phyloP scores from a whole-genome alignment of 148 eudicot species.

The Silene latifolia region DNA sequence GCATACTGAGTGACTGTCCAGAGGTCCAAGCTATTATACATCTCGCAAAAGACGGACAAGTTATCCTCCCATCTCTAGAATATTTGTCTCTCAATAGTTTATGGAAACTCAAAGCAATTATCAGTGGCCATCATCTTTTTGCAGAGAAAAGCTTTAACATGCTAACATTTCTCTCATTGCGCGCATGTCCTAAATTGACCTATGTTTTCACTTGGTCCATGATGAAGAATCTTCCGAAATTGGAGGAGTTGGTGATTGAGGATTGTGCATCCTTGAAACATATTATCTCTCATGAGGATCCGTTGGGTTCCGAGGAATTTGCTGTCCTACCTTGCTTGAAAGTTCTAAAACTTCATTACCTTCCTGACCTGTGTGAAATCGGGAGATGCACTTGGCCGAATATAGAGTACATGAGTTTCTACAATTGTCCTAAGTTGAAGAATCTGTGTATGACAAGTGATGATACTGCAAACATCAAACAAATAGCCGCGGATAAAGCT shows the following conservation, averaged over 20 bases:
- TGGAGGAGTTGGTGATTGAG: constrained; percentile 30
- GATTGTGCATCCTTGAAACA: constrained; percentile 29
- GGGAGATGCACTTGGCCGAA: constrained; percentile 24
- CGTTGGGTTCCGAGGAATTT: neutral
- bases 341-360: constrained; percentile 22
- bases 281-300: constrained; percentile 10
- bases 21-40: constrained; percentile 7
- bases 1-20: constrained; percentile 32
- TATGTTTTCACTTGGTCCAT: constrained; percentile 20
- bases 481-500: constrained; percentile 21
- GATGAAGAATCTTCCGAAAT: constrained; percentile 13
- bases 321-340: constrained; percentile 16
- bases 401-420: constrained; percentile 19
- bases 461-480: constrained; percentile 21
- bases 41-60: neutral
- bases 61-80: constrained; percentile 22
- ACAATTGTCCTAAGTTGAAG: constrained; percentile 25
- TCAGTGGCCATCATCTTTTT: neutral
- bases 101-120: constrained; percentile 24
- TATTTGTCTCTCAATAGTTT: constrained; percentile 18
- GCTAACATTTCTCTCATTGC: constrained; percentile 22
- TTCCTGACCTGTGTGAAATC: constrained; percentile 19
- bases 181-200: constrained; percentile 28
- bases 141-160: constrained; percentile 21
- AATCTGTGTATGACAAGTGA: constrained; percentile 16